Conservation (phyloP, 495 filamentous ascomycete species). For the Penicillium antarcticum region DNA sequence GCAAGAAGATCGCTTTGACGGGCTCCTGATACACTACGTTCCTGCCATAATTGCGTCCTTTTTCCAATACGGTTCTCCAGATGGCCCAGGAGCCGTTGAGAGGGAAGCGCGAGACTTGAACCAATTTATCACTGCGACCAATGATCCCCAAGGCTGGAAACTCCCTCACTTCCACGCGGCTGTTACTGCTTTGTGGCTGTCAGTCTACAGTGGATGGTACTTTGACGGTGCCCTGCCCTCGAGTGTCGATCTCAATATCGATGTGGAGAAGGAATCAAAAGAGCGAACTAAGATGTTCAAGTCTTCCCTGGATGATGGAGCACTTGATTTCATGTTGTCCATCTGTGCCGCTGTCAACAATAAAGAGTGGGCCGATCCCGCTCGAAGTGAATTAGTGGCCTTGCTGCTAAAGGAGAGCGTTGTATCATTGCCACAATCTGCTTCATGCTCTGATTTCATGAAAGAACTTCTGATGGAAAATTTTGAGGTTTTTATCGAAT, state of each 20-base stretch:
- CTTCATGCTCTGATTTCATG: slow-evolving; percentile 60
- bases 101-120: slow-evolving; percentile 67
- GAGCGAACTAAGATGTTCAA: slow-evolving; percentile 67
- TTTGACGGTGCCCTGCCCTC: slow-evolving; percentile 57
- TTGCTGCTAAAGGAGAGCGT: slow-evolving; percentile 76
- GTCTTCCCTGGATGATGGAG: slow-evolving; percentile 80
- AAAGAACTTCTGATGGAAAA: slow-evolving; percentile 69
- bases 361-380: slow-evolving; percentile 78
- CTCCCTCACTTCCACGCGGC: slow-evolving; percentile 74
- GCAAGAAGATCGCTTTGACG: slow-evolving; percentile 68
- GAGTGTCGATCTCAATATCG: slow-evolving; percentile 50
- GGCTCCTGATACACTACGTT: slow-evolving; percentile 70
- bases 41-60: slow-evolving; percentile 73
- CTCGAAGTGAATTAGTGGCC: slow-evolving; percentile 66
- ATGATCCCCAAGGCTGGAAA: slow-evolving; percentile 64
- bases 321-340: slow-evolving; percentile 85
- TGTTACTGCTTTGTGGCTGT: slow-evolving; percentile 75
- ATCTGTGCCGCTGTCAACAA: slow-evolving; percentile 73
- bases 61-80: slow-evolving; percentile 68
- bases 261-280: slow-evolving; percentile 63
- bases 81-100: slow-evolving; percentile 52
- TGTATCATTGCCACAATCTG: slow-evolving; percentile 57
- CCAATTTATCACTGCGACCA: slow-evolving; percentile 56
- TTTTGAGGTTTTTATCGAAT: slow-evolving; percentile 81
- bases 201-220: slow-evolving; percentile 88